Percentiles rank a stretch among this genome's conserved stretches.
These are phyloP conservation scores for Afroboletus lepidellus DNA, from an alignment of 1,284 basidiomycete genomes.

Conservation along the genomic window DNA sequence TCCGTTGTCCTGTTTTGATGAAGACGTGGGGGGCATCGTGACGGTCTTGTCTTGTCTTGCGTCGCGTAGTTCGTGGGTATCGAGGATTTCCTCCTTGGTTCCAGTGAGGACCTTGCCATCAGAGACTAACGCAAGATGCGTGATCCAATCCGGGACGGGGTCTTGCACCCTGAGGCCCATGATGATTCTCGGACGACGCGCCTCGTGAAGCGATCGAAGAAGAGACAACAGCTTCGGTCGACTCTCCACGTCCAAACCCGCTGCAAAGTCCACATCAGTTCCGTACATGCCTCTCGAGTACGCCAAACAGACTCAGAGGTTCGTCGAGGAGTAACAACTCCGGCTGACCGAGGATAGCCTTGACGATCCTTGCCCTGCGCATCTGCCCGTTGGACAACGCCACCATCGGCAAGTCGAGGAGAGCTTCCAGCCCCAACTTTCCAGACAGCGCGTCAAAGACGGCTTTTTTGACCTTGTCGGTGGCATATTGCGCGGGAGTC, in stretches of 20 bases:
- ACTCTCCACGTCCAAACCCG: conserved; percentile 67
- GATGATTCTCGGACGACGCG: conserved; percentile 60
- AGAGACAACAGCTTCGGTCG: conserved; percentile 58
- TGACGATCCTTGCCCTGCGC: conserved; percentile 79
- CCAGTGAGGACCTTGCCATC: conserved; percentile 49
- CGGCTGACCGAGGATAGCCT: conserved; percentile 71
- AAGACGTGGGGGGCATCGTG: background rate
- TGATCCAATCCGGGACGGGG: conserved; percentile 79
- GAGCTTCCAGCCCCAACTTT: conserved; percentile 52
- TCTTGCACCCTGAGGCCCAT: conserved; percentile 83
- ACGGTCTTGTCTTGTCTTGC: background rate
- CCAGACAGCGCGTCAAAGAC: conserved; percentile 52
- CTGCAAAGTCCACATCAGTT: conserved; percentile 38
- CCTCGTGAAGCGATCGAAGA: conserved; percentile 57
- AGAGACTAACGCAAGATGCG: conserved; percentile 67
- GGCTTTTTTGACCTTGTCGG: conserved; percentile 23
- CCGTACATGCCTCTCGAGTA: conserved; percentile 1
- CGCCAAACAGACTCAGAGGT: conserved; percentile 59
- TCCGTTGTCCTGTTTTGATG: conserved; percentile 11
- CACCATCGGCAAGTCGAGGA: conserved; percentile 81
- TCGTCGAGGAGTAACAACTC: conserved; percentile 82
- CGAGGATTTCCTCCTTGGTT: conserved; percentile 40
- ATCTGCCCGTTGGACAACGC: conserved; percentile 93
- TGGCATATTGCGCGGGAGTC: conserved; percentile 16
- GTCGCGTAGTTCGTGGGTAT: conserved; percentile 12